Conservation (phyloP, 2,329 filamentous ascomycete genomes). For the Coniella vitis region DNA sequence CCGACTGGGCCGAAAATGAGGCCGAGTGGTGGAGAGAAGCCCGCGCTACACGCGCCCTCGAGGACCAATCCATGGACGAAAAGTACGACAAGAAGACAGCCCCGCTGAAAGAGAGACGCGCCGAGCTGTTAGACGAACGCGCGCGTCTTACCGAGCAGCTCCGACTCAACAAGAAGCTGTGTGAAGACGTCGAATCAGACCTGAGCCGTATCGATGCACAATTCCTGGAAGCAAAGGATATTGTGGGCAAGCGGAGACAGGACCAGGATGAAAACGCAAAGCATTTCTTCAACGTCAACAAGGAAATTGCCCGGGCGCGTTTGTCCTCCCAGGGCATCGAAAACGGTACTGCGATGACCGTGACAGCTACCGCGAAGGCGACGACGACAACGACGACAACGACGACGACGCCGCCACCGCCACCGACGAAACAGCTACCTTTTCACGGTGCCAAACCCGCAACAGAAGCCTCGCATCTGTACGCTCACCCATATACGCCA, state of each 20-base stretch:
- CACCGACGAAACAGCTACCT: not conserved
- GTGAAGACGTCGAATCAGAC: slow-evolving; percentile 16
- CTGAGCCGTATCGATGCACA: slow-evolving; percentile 10
- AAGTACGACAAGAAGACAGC: slow-evolving; percentile 26
- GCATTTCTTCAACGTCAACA: slow-evolving; percentile 11
- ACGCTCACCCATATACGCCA: not conserved
- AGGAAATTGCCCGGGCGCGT: slow-evolving; percentile 3
- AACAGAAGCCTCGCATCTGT: not conserved
- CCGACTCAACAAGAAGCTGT: slow-evolving; percentile 23
- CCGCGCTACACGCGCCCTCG: slow-evolving; percentile 14
- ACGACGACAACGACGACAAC: too few relatives aligned
- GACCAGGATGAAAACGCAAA: slow-evolving; percentile 12
- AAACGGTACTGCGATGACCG: not conserved
- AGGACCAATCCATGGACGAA: slow-evolving; percentile 27
- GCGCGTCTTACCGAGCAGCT: slow-evolving; percentile 31
- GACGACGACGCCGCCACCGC: too few relatives aligned
- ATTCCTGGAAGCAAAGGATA: slow-evolving; percentile 10
- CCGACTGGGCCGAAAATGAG: slow-evolving; percentile 34
- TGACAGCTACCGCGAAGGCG: too few relatives aligned
- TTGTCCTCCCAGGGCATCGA: not conserved
- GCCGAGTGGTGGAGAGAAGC: slow-evolving; percentile 24
- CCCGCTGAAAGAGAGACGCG: slow-evolving; percentile 25
- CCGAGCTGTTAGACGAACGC: slow-evolving; percentile 31
- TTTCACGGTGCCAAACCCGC: not conserved
- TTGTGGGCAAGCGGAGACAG: slow-evolving; percentile 12